Evolutionary conservation across 768 basidiomycete species (phyloP), one percentile per base, ranked within the genome.

Genomic region (Suillus discolor): DNA sequence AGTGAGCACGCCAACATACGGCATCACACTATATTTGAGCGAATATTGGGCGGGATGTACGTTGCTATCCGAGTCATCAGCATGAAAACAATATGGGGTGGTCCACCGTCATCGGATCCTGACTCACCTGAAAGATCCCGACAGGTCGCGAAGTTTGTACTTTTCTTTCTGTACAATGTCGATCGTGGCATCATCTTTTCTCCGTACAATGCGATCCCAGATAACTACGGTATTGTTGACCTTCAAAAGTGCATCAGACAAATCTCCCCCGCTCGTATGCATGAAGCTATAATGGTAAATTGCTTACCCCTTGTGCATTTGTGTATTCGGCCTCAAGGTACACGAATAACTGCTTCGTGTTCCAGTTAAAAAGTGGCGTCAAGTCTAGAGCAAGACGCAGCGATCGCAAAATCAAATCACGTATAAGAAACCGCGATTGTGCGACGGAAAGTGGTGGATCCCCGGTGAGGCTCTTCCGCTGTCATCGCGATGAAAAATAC

Each of bases 341-440:
- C 15, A 96, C 75, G 75, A 97, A 96, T 13, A 97, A 73, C 73
- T 97, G 95, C 77, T 97, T 97, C n/a, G 95, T 96, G 77, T 97
- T 97, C 94, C 94, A 97, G 78, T 96, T 81, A 79, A 96, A 97
- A 38, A 97, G 82, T 15, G 95, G 87, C 11, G 85, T 81, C 6
- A 97, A 81, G 78, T 97, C 95, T 95, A 68, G 57, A 28, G 42
- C 62, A 44, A 36, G 31, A 34, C 54, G 63, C 61, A 57, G 31
- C 62, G 31, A 55, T 34, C 20, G 34, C 20, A 55, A 55, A 55
- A 20, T 41, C 25, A 20, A 8, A 60, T 42, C 41, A 60, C 59
- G 59, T 42, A 60, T 60, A 42, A 42, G 25, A 60, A 42, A 60
- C 61, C 51, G 57, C 51, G 57, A 62, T 61, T 15, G 38, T 15